These are phyloP conservation scores for Zygnema circumcarinatum DNA, from an alignment of 139 green algal species.

Conservation along the genomic window DNA sequence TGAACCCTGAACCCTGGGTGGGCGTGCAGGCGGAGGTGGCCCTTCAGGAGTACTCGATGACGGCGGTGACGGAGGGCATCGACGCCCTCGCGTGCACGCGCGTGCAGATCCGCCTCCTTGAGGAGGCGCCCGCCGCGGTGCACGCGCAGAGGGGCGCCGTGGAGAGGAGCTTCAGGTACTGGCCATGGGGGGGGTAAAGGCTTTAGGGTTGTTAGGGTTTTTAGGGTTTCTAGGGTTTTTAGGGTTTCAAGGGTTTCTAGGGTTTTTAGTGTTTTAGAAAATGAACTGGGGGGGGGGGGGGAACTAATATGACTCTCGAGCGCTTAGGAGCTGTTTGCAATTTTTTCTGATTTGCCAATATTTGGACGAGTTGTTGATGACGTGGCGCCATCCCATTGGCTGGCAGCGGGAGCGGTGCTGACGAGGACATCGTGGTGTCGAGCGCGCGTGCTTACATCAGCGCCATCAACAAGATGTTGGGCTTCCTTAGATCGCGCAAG, in stretches of 20 bases:
- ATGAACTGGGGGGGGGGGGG: too few species aligned
- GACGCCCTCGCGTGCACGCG: slow-evolving; percentile 88
- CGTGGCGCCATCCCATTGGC: too few species aligned
- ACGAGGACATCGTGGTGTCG: slow-evolving; percentile 95
- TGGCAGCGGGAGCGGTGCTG: slow-evolving; percentile 78
- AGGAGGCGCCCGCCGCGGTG: slow-evolving; percentile 47
- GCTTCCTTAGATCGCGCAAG: slow-evolving; percentile 36
- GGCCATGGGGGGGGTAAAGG: neutral
- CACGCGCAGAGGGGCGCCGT: slow-evolving; percentile 40
- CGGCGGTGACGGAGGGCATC: slow-evolving; percentile 92
- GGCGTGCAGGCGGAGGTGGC: slow-evolving; percentile 70
- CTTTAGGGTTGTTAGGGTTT: too few species aligned
- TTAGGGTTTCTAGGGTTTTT: too few species aligned
- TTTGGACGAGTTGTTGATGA: too few species aligned
- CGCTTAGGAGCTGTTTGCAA: too few species aligned
- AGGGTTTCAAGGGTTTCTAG: neutral
- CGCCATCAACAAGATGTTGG: slow-evolving; percentile 97
- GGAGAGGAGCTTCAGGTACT: slow-evolving; percentile 49
- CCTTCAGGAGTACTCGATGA: slow-evolving; percentile 87
- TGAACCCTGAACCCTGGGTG: neutral
- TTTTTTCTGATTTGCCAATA: too few species aligned
- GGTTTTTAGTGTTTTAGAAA: neutral
- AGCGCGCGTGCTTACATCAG: slow-evolving; percentile 87
- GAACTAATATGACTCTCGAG: too few species aligned
- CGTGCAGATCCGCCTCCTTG: slow-evolving; percentile 77